These are phyloP conservation scores for Yamadazyma kitorensis DNA, from an alignment of 805 yeast species.

Conservation along the genomic window DNA sequence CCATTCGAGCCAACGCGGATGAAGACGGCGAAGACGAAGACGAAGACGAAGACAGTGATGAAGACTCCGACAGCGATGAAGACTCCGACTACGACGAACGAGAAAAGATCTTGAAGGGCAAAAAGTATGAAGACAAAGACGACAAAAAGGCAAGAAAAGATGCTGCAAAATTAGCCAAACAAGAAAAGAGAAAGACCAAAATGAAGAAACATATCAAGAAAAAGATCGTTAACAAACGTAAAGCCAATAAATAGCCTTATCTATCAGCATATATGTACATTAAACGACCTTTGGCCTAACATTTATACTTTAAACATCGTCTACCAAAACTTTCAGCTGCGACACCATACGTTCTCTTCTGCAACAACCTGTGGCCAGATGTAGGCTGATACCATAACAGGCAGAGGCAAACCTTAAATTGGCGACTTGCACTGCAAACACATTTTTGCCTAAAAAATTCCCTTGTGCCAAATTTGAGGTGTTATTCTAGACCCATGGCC, in stretches of 20 bases:
- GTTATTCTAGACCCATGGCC: too few species aligned
- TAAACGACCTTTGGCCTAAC: too few species aligned
- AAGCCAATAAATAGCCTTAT: too few species aligned
- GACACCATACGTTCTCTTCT: not conserved
- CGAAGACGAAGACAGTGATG: slow-evolving; percentile 28
- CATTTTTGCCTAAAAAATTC: too few species aligned
- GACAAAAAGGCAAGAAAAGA: slow-evolving; percentile 46
- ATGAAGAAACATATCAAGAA: slow-evolving; percentile 35
- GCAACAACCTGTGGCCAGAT: not conserved
- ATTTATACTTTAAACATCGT: too few species aligned
- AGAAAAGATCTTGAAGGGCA: slow-evolving; percentile 49
- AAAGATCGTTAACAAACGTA: slow-evolving; percentile 64
- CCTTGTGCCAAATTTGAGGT: too few species aligned
- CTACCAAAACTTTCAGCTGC: too few species aligned
- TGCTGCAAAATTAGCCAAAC: slow-evolving; percentile 29
- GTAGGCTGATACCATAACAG: too few species aligned
- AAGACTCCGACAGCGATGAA: slow-evolving; percentile 28
- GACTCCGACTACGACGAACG: slow-evolving; percentile 25
- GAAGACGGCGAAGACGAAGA: slow-evolving; percentile 18
- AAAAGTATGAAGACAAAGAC: slow-evolving; percentile 56
- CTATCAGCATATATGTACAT: too few species aligned
- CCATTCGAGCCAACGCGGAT: not conserved
- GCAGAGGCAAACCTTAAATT: too few species aligned
- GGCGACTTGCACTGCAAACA: too few species aligned
- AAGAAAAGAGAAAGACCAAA: slow-evolving; percentile 35